Evolutionary conservation across 2,329 filamentous ascomycete species (phyloP).

Genomic region (Coleophoma cylindrospora): DNA sequence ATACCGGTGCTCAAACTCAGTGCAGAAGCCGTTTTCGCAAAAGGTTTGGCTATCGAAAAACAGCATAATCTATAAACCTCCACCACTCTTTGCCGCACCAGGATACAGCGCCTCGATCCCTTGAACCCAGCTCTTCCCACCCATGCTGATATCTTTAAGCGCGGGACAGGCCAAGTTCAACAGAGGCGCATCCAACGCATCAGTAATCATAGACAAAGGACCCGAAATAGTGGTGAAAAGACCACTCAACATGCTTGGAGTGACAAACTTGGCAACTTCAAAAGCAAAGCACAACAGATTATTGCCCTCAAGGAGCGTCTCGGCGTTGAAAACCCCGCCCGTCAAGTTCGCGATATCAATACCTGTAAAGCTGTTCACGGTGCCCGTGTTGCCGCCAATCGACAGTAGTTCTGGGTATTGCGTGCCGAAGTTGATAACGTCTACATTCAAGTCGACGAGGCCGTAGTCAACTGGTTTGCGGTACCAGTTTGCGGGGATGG

Average conservation of each 20-base stretch:
- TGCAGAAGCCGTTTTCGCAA: too few relatives aligned
- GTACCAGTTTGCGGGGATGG: slow-evolving; percentile 16
- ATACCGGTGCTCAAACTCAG: too few relatives aligned
- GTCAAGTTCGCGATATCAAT: slow-evolving; percentile 37
- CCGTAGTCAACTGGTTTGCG: background rate
- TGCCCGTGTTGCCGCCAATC: slow-evolving; percentile 45
- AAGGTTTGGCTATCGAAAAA: background rate
- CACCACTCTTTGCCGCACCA: background rate
- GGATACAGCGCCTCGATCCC: background rate
- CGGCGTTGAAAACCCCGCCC: slow-evolving; percentile 36
- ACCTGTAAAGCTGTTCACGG: slow-evolving; percentile 43
- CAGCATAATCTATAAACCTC: background rate
- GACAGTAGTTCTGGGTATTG: background rate
- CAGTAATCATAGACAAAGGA: background rate
- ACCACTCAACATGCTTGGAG: slow-evolving; percentile 34
- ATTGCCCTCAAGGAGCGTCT: slow-evolving; percentile 39
- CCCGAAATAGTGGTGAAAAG: slow-evolving; percentile 19
- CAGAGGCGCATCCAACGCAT: background rate
- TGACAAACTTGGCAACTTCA: slow-evolving; percentile 30
- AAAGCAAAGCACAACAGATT: slow-evolving; percentile 38
- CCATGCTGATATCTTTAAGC: background rate
- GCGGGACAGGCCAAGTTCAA: background rate
- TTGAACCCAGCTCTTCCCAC: background rate
- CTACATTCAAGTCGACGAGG: background rate
- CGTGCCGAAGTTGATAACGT: background rate